A percentile compares a stretch with the other conserved stretches of the same genome.
Evolutionary conservation across 345 rosid genomes (phyloP).

Genomic region (Lepidium africanum): DNA sequence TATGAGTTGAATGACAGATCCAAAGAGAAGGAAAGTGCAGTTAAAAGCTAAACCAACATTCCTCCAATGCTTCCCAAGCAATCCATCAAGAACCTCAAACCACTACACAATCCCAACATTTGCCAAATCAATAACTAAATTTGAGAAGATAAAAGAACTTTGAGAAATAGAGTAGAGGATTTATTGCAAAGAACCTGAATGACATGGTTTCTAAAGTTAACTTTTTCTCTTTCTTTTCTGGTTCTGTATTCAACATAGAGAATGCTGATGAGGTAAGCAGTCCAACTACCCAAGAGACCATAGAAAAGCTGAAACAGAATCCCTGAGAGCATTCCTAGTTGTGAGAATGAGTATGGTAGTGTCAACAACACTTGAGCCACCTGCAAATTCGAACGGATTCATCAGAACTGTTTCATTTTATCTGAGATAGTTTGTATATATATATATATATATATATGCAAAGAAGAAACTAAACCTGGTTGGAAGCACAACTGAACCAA

Average conservation of each 20-base stretch:
- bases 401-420: not conserved
- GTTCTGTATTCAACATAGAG: constrained; percentile 98
- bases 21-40: constrained; percentile 98
- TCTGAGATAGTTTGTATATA: not conserved
- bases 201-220: constrained; percentile 96
- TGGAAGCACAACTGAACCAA: constrained; percentile 99
- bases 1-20: constrained; percentile 99
- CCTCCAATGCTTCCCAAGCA: constrained; percentile 97
- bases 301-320: constrained; percentile 90
- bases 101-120: constrained; percentile 42
- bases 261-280: constrained; percentile 86
- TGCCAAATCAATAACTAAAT: too few relatives aligned
- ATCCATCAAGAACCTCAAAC: constrained; percentile 99
- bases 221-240: constrained; percentile 90
- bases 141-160: not conserved
- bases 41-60: constrained; percentile 98
- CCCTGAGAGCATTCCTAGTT: constrained; percentile 93
- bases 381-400: constrained; percentile 28
- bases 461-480: constrained; percentile 42
- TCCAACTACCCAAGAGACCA: constrained; percentile 94
- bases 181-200: constrained; percentile 51
- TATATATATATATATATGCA: not conserved
- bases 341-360: constrained; percentile 96
- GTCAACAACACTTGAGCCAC: constrained; percentile 99
- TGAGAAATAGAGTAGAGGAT: not conserved